Conservation (phyloP, 1,139 yeast species). For the Candida frijolesensis region DNA sequence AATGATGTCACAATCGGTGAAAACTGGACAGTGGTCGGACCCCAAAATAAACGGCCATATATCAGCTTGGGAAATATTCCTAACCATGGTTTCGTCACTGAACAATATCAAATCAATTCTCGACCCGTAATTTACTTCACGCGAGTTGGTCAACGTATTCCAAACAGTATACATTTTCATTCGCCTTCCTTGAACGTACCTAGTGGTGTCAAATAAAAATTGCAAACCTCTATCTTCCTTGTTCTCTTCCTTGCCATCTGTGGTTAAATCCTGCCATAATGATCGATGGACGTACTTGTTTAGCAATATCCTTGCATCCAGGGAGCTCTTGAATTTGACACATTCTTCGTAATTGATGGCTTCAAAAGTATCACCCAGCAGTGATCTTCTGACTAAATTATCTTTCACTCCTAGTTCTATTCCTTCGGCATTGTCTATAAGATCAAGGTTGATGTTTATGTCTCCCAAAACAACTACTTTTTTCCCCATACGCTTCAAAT, state of each 20-base stretch:
- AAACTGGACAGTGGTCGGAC: conserved; percentile 94
- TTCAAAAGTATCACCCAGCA: conserved; percentile 44
- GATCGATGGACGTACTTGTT: conserved; percentile 37
- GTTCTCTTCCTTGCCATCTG: conserved; percentile 2
- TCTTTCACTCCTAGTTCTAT: conserved; percentile 46
- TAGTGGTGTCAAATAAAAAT: conserved; percentile 64
- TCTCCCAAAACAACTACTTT: conserved; percentile 85
- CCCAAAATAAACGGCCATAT: conserved; percentile 75
- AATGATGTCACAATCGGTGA: conserved; percentile 56
- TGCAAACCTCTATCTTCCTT: conserved; percentile 13
- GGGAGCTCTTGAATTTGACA: conserved; percentile 41
- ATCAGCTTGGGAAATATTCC: conserved; percentile 48
- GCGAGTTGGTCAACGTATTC: conserved; percentile 78
- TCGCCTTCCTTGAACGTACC: conserved; percentile 58
- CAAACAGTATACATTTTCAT: conserved; percentile 85
- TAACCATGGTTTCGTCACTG: conserved; percentile 14
- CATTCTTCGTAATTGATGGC: conserved; percentile 37
- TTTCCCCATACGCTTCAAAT: conserved; percentile 56
- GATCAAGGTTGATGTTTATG: conserved; percentile 75
- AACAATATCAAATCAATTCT: conserved; percentile 71
- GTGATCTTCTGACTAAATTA: conserved; percentile 21
- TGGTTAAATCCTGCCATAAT: conserved; percentile 13
- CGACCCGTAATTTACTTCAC: conserved; percentile 86
- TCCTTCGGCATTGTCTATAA: conserved; percentile 80
- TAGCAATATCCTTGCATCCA: conserved; percentile 44